Evolutionary conservation across 306 rosid species (phyloP).

Genomic region (Cucumis hystrix): DNA sequence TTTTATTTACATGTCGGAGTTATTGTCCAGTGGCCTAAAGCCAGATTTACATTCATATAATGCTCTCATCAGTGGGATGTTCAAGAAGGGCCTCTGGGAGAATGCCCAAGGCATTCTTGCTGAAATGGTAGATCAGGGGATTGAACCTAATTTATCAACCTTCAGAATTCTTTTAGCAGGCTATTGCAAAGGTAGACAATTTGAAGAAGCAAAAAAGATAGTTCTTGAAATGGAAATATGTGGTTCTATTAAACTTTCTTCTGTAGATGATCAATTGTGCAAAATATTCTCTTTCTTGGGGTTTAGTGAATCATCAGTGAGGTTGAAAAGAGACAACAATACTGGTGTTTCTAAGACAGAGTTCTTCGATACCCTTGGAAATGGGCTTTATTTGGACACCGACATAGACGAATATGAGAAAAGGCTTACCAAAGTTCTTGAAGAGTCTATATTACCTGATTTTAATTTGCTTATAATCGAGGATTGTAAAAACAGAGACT

Average conservation of each 20-base stretch:
- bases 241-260: constrained; percentile 37
- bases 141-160: constrained; percentile 41
- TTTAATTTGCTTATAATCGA: constrained; percentile 29
- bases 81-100: constrained; percentile 51
- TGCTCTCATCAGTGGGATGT: constrained; percentile 61
- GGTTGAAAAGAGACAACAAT: constrained; percentile 64
- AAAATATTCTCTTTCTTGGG: constrained; percentile 67
- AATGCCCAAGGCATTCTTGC: constrained; percentile 36
- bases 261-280: constrained; percentile 40
- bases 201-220: constrained; percentile 45
- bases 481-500: constrained; percentile 34
- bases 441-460: constrained; percentile 46
- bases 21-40: constrained; percentile 28
- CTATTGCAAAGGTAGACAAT: constrained; percentile 58
- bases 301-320: constrained; percentile 45
- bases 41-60: constrained; percentile 49
- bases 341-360: constrained; percentile 41
- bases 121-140: constrained; percentile 72
- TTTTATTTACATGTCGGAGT: constrained; percentile 37
- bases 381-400: constrained; percentile 83
- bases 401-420: constrained; percentile 63
- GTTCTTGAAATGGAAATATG: constrained; percentile 45
- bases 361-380: constrained; percentile 72
- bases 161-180: constrained; percentile 71
- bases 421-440: constrained; percentile 33